phyloP scores from a whole-genome alignment of 805 yeast genomes.

The Teunomyces pallodes region DNA sequence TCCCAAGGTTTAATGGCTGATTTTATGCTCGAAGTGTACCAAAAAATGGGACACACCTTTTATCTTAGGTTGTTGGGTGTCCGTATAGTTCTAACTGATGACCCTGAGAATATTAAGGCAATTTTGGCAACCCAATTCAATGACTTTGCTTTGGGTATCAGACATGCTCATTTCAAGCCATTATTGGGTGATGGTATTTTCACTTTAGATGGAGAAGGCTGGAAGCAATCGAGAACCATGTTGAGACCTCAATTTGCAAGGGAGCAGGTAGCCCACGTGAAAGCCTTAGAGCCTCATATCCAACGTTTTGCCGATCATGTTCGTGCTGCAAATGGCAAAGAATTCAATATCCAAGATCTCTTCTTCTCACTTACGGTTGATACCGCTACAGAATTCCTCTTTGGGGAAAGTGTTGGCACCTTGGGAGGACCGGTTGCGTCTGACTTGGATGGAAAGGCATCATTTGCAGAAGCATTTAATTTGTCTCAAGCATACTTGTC shows the following conservation, averaged over 20 bases:
- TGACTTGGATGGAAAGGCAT: slow-evolving; percentile 20
- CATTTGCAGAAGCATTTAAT: slow-evolving; percentile 36
- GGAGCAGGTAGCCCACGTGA: slow-evolving; percentile 26
- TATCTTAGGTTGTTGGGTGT: slow-evolving; percentile 13
- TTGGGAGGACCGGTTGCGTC: slow-evolving; percentile 12
- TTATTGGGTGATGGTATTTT: slow-evolving; percentile 27
- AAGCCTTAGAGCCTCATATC: slow-evolving; percentile 22
- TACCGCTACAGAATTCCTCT: slow-evolving; percentile 40
- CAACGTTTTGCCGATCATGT: slow-evolving; percentile 17
- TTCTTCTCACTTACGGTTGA: slow-evolving; percentile 37
- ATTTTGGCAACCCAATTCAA: slow-evolving; percentile 25
- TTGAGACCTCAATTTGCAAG: slow-evolving; percentile 28
- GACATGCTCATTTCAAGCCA: slow-evolving; percentile 19
- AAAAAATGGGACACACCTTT: slow-evolving; percentile 2
- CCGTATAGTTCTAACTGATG: slow-evolving; percentile 19
- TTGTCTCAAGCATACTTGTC: slow-evolving; percentile 32
- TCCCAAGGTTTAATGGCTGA: slow-evolving; percentile 24
- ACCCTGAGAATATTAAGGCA: slow-evolving; percentile 28
- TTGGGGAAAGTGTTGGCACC: slow-evolving; percentile 36
- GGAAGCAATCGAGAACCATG: slow-evolving; percentile 28
- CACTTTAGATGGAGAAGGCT: slow-evolving; percentile 26
- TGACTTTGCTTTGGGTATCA: slow-evolving; percentile 23
- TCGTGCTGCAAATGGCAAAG: slow-evolving; percentile 16
- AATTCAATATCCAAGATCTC: slow-evolving; percentile 33
- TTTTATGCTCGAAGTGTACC: slow-evolving; percentile 11